Conservation (phyloP, 2,329 filamentous ascomycete species). For the Phaeosphaeriaceae sp. region DNA sequence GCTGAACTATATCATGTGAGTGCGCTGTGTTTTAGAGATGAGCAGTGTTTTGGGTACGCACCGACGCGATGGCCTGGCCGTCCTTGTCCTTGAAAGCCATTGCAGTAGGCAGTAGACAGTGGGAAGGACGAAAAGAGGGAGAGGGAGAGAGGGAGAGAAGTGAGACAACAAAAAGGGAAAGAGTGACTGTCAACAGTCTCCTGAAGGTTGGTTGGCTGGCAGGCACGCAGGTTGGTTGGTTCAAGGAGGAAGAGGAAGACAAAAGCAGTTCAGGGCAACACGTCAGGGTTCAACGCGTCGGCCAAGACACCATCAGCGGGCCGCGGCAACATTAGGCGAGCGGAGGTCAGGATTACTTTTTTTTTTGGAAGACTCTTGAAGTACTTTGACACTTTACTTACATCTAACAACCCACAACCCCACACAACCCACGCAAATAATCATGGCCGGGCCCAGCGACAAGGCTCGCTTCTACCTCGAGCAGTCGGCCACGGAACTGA, state of each 20-base stretch:
- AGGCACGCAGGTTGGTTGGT: constrained; percentile 12
- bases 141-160: too few species aligned
- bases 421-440: constrained; percentile 22
- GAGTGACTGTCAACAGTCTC: constrained; percentile 37
- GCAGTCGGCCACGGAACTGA: constrained; percentile 87
- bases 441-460: constrained; percentile 84
- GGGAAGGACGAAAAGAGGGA: constrained; percentile 17
- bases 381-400: too few species aligned
- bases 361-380: too few species aligned
- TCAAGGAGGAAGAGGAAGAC: too few species aligned
- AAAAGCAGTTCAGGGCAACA: too few species aligned
- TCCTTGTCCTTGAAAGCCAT: constrained; percentile 69
- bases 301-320: constrained; percentile 29
- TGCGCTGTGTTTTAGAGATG: constrained; percentile 30
- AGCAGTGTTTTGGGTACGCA: constrained; percentile 47
- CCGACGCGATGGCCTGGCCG: constrained; percentile 66
- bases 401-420: neutral
- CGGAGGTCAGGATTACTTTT: constrained; percentile 28
- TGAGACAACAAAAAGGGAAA: constrained; percentile 35
- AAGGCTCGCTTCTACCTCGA: constrained; percentile 96
- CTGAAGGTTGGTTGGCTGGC: constrained; percentile 28
- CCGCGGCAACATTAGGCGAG: constrained; percentile 22
- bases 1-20: constrained; percentile 64
- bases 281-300: constrained; percentile 26
- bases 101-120: constrained; percentile 9